Evolutionary conservation across 2,329 filamentous ascomycete species (phyloP), one percentile per base, ranked within the genome.

Genomic region (Pseudogymnoascus sp.): DNA sequence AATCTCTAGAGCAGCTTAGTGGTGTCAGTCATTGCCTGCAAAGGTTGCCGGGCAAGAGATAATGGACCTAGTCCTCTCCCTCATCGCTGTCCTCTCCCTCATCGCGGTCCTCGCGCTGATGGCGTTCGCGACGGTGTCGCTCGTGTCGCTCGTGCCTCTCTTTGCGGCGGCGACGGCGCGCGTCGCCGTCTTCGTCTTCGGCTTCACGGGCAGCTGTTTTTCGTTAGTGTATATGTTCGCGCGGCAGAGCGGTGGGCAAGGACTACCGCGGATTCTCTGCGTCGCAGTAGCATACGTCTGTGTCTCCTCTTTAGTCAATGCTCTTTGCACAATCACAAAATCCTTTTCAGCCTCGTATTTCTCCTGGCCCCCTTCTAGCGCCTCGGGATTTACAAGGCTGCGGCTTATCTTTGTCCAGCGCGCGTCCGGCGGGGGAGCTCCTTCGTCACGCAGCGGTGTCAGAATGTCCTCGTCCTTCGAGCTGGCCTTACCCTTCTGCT

Each of bases 371-470:
- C 90, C 83, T 64, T 90, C 89, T 53, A 97, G 78, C 0, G 93
- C 92, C 69, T 93, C 89, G 0, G 93, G 92, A 69, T 96, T 97
- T 70, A 97, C 93, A 63, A 96, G 83, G 68, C 88, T 87, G 64
- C 93, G 86, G 72, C 89, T 90, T 72, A 97, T 93, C 78, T 95
- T 96, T 53, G 93, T 97, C 93, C 93, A 97, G 62, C 91, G 85
- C 37, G 93, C 93, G 63, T 88, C 90, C 0, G 86, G 77, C 0
- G 89, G 89, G 5, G 42, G 42, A 3, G 42, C 42, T 26, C 42
- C 42, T 46, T 46, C 42, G 42, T 21, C 21, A n/a, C 42, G 42
- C 23, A 29, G 26, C 26, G 26, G 26, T 29, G 26, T 29, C 4
- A 4, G 26, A 5, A 3, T 7, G 26, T 29, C 26, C 7, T 29